Conservation (phyloP, 2,329 filamentous ascomycete genomes). For the Fusarium sp. region DNA sequence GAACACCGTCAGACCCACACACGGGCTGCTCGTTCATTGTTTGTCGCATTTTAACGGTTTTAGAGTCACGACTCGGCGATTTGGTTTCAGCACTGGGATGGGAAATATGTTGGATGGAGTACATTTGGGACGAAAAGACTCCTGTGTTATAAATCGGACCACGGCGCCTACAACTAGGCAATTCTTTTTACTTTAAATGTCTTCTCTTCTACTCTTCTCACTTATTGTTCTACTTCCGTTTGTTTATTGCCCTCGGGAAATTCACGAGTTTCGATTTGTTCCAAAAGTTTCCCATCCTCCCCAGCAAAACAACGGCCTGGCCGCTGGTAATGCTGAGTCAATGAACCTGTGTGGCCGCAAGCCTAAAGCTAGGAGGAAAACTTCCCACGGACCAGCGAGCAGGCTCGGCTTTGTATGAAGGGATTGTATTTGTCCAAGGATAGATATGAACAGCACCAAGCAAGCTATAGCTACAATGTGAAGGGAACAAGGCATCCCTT, state of each 20-base stretch:
- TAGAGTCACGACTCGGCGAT: conserved; percentile 54
- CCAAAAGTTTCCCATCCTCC: conserved; percentile 13
- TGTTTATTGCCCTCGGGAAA: conserved; percentile 37
- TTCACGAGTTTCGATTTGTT: conserved; percentile 20
- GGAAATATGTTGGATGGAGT: conserved; percentile 59
- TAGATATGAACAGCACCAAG: conserved; percentile 36
- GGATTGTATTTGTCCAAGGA: conserved; percentile 24
- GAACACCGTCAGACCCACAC: conserved; percentile 40
- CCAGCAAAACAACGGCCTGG: conserved; percentile 22
- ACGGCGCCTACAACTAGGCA: conserved; percentile 47
- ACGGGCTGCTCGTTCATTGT: conserved; percentile 47
- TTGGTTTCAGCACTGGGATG: conserved; percentile 51
- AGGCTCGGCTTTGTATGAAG: conserved; percentile 22
- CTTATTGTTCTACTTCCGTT: conserved; percentile 41
- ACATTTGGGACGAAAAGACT: conserved; percentile 53
- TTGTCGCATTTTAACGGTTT: conserved; percentile 51
- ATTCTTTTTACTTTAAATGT: conserved; percentile 46
- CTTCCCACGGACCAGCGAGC: conserved; percentile 19
- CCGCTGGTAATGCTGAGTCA: conserved; percentile 23
- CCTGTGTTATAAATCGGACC: conserved; percentile 45
- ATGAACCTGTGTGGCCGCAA: conserved; percentile 11
- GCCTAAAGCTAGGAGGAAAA: conserved; percentile 27
- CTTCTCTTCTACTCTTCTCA: conserved; percentile 47
- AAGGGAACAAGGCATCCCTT: conserved; percentile 32
- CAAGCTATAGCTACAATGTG: conserved; percentile 37